Evolutionary conservation across 2,329 filamentous ascomycete species (phyloP).

Genomic region (Dactylellina haptotyla): DNA sequence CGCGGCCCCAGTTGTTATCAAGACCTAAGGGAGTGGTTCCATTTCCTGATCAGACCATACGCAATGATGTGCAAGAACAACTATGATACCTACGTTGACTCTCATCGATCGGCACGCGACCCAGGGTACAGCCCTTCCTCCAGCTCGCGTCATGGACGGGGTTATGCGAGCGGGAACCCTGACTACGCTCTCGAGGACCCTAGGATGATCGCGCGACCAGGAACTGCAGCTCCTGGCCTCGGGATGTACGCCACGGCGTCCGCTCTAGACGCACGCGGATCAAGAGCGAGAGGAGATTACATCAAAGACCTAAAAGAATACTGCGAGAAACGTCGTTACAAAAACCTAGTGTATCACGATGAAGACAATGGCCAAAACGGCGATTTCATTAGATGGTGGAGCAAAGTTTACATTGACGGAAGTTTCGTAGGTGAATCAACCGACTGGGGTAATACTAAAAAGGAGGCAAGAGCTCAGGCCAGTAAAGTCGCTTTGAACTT

Average conservation of each 20-base stretch:
- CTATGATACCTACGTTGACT: conserved; percentile 37
- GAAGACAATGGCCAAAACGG: conserved; percentile 55
- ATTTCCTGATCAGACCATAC: conserved; percentile 54
- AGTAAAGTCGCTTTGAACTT: conserved; percentile 32
- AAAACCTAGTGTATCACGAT: conserved; percentile 21
- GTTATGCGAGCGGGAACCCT: background rate
- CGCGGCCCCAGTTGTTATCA: conserved; percentile 46
- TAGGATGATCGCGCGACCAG: conserved; percentile 29
- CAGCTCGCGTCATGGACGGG: background rate
- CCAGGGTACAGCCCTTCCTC: conserved; percentile 1
- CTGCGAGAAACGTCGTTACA: conserved; percentile 37
- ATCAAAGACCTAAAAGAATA: conserved; percentile 43
- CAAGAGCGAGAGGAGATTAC: conserved; percentile 4
- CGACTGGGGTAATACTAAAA: conserved; percentile 25
- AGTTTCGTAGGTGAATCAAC: conserved; percentile 26
- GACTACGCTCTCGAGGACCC: conserved; percentile 31
- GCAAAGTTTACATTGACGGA: conserved; percentile 53
- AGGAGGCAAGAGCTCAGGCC: conserved; percentile 39
- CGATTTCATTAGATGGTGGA: conserved; percentile 55
- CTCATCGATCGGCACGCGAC: background rate
- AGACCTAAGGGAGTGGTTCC: conserved; percentile 54
- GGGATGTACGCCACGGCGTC: conserved; percentile 12
- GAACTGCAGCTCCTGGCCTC: conserved; percentile 33
- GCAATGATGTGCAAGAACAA: conserved; percentile 53
- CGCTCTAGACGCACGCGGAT: background rate